Percentiles rank a stretch among this genome's conserved stretches.
Conservation (phyloP, 2,329 filamentous ascomycete genomes). For the Ceratocystis eucalypticola region DNA sequence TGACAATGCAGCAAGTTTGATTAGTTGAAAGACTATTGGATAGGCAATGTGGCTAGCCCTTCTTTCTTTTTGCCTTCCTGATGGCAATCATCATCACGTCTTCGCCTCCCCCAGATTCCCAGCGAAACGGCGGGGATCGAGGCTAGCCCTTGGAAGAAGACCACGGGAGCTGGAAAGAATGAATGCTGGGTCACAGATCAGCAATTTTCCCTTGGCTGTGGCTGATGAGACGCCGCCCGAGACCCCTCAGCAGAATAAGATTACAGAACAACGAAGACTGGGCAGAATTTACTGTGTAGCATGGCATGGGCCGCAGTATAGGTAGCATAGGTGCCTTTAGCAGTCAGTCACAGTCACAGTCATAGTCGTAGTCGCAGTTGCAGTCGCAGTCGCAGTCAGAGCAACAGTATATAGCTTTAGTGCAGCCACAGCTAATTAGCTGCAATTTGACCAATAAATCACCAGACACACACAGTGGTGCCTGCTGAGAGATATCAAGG, state of each 20-base stretch:
- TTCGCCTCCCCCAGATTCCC: slow-evolving; percentile 6
- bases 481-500: background rate
- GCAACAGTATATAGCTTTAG: background rate
- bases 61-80: background rate
- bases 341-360: too few relatives aligned
- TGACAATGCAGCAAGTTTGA: too few relatives aligned
- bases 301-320: too few relatives aligned
- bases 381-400: background rate
- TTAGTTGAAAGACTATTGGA: background rate
- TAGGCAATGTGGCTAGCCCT: background rate
- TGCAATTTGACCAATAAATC: background rate
- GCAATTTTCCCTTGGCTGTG: too few relatives aligned
- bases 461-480: background rate
- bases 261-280: too few relatives aligned
- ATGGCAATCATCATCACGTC: background rate
- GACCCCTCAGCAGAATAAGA: too few relatives aligned
- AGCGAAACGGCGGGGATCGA: background rate
- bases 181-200: background rate
- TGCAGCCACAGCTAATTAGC: background rate
- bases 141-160: background rate
- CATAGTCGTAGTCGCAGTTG: background rate
- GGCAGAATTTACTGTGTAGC: too few relatives aligned
- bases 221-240: too few relatives aligned
- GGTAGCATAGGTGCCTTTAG: too few relatives aligned
- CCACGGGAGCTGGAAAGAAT: background rate